Base-by-base conservation (phyloP, 352 stramenopile genomes). In the Phytopythium boreale region DNA sequence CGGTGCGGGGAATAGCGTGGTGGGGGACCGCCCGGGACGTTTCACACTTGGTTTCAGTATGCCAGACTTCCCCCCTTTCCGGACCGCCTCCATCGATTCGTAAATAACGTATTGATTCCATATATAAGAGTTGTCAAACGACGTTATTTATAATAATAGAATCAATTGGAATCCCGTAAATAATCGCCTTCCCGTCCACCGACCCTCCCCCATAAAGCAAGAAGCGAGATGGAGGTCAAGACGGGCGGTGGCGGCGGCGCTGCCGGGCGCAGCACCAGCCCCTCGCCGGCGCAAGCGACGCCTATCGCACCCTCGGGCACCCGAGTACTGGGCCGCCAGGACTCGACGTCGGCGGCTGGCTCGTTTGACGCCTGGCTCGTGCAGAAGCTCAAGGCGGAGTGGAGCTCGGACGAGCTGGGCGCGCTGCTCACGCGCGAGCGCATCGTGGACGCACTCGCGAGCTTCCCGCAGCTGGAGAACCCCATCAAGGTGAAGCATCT, bases 321-420 rank as follows among this genome's bases (percentile, higher is more conserved):
- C 26, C 37, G 55, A 8, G 39, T 52, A 14, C 37, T 61, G 11
- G 24, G 1, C 26, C 17, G 57, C 3, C 20, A 72, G 46, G 65
- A 75, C 17, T 66, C 50, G 59, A 36, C 69, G 31, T 57, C 62
- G 44, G 41, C 52, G 0, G 59, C 59, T 17, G 65, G 70, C n/a
- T 70, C 72, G 31, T 77, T 84, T 51, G 81, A 92, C 63, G 64
- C 76, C 51, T 93, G 84, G 84, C 70, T 93, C 58, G 70, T 88
- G 65, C 82, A 89, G 63, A 91, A 92, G 68, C 77, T 93, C 43
- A 82, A 80, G 60, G 64, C 75, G 44, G 82, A 93, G 59, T 93
- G 84, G 84, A 92, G 81, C 49, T 88, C 84, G 19, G 75, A 75
- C 57, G 84, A 92, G 34, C 75, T 93, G 8, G 84, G 84, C 10